These are phyloP conservation scores for Tardiomyces depauwii DNA, from an alignment of 1,139 yeast genomes.

Conservation along the genomic window DNA sequence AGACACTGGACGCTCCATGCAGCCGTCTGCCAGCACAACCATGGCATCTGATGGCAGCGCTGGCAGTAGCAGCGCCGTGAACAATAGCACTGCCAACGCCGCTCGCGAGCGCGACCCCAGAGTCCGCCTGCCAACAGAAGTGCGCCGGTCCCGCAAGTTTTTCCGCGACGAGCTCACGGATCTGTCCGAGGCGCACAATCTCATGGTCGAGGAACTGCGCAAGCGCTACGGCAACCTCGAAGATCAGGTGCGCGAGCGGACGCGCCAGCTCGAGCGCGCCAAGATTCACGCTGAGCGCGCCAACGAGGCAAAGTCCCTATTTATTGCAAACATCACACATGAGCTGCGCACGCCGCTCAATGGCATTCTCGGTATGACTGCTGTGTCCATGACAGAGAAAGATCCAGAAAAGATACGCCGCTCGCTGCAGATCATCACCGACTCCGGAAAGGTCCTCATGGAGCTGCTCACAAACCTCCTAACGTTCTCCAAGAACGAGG, in stretches of 20 bases:
- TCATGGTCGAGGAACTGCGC: slow-evolving; percentile 81
- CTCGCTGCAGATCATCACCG: slow-evolving; percentile 61
- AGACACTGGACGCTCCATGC: too few species aligned
- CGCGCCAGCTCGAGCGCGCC: slow-evolving; percentile 80
- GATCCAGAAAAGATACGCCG: slow-evolving; percentile 57
- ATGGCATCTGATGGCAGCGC: too few species aligned
- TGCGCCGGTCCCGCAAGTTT: slow-evolving; percentile 17
- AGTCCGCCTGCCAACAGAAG: not conserved
- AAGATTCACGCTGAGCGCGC: slow-evolving; percentile 88
- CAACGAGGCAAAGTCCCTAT: slow-evolving; percentile 87
- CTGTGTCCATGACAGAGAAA: slow-evolving; percentile 79
- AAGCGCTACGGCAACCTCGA: slow-evolving; percentile 76
- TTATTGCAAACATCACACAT: slow-evolving; percentile 92
- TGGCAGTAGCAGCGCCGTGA: too few species aligned
- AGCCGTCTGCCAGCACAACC: too few species aligned
- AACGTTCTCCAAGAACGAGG: slow-evolving; percentile 83
- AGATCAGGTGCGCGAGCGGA: slow-evolving; percentile 80
- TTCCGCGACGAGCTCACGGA: slow-evolving; percentile 83
- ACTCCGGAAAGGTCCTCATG: slow-evolving; percentile 77
- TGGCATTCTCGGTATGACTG: slow-evolving; percentile 94
- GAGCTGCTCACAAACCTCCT: slow-evolving; percentile 82
- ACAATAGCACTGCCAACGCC: not conserved
- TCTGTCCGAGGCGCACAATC: slow-evolving; percentile 77
- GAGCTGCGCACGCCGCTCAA: slow-evolving; percentile 91
- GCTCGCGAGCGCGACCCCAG: not conserved